Evolutionary conservation across 2,329 filamentous ascomycete genomes (phyloP), one percentile per base, ranked within the genome.

Genomic region (Colletotrichum simmondsii): DNA sequence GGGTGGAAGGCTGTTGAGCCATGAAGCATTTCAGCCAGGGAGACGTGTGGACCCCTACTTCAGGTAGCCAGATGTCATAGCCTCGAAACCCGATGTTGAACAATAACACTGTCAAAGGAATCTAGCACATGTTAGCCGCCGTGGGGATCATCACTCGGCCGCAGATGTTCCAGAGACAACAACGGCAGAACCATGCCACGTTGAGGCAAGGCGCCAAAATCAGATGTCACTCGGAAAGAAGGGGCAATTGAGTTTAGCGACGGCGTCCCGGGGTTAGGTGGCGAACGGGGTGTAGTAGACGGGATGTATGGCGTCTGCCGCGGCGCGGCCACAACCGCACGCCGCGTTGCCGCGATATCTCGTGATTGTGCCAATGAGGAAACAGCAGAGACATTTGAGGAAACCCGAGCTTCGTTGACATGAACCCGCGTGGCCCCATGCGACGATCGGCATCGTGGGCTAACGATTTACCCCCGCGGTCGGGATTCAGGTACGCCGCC

Each of bases 401-500:
- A 42, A 42, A 8, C 37, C 37, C 37, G 37, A 42, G 37, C 37
- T 42, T 19, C 37, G 37, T 22, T 22, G 8, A 46, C 12, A 12
- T 35, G 10, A 12, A 35, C 4, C 32, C 32, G 32, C 4, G 32
- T 35, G 32, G 32, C 14, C 65, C 59, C 66, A 60, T 57, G 66
- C 66, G 66, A 56, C 70, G 66, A 72, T 72, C 70, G 19, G 57
- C 35, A 37, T 26, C 28, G 30, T 37, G 54, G 46, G 28, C 12
- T 46, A 26, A 22, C 22, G 37, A 19, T 19, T 54, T 19, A 19
- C 16, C 42, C 42, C 19, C 19, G 37, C 52, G 52, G 26, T 30
- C 65, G 46, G 52, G 69, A n/a, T 35, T 19, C 42, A 26, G 59
- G 58, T 1, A 35, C 32, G 32, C 32, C 11, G 32, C 4, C 11